Percentiles rank a stretch among this genome's conserved stretches.
Evolutionary conservation across 1,284 basidiomycete species (phyloP).

Genomic region (Heterobasidion irregulare): DNA sequence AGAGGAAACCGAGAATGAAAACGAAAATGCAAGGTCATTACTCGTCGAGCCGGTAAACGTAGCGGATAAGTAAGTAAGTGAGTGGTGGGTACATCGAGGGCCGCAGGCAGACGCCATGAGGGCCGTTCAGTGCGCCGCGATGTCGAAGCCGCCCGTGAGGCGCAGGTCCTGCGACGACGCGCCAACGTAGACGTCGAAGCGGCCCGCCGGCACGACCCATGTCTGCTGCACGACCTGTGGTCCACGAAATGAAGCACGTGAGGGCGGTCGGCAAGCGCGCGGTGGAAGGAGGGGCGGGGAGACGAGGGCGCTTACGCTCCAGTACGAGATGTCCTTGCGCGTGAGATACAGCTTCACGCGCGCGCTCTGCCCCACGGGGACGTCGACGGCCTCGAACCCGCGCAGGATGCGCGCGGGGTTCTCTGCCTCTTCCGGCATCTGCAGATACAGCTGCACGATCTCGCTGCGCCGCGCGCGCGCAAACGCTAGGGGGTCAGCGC

Average conservation of each 20-base stretch:
- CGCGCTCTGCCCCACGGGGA: background rate
- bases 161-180: background rate
- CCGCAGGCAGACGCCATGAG: no score
- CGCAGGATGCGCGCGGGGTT: background rate
- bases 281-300: no score
- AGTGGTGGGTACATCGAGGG: no score
- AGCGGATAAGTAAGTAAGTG: no score
- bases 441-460: conserved; percentile 7
- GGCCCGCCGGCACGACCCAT: background rate
- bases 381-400: background rate
- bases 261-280: no score
- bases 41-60: no score
- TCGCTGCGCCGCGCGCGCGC: no score
- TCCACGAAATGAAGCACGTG: no score
- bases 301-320: background rate
- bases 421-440: background rate
- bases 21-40: no score
- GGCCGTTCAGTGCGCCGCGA: no score
- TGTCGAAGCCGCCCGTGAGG: background rate
- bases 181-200: background rate
- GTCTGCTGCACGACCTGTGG: background rate
- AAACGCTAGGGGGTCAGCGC: no score
- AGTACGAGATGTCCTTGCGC: background rate
- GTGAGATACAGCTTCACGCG: background rate
- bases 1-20: no score